Evolutionary conservation across 2,329 filamentous ascomycete species (phyloP), one percentile per base, ranked within the genome.

Genomic region (Rhynchosporium graminicola): DNA sequence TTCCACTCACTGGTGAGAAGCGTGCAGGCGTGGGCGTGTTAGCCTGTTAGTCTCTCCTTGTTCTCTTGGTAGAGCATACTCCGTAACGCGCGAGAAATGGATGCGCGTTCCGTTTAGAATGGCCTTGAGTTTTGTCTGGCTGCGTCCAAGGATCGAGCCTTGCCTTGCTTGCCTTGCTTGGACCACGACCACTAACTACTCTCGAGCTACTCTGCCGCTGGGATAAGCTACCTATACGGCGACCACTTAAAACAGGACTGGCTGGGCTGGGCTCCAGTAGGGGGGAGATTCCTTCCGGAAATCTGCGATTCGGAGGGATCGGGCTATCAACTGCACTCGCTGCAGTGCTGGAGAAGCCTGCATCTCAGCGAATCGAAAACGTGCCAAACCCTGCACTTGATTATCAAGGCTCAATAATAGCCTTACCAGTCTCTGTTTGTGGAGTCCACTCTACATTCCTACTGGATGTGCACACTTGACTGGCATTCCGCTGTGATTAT

Each of bases 91-190:
- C 64, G 60, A 63, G 63, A 65, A 65, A 69, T 68, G 65, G 63
- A 66, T 68, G 63, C 61, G 64, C 65, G 63, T 69, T 68, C 63
- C 64, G 65, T 67, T 62, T 65, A 62, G 60, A 65, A 66, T 60
- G 62, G 33, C 15, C 33, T 52, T 33, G 7, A 38, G 26, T 33
- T 50, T 47, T 57, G 59, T 31, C 33, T 50, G 56, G 60, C 50
- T 61, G 61, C n/a, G 26, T 6, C 15, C 15, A 12, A 47, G 3
- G 15, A 51, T 59, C 60, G 56, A 50, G 45, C 61, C 59, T 59
- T 63, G 65, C 62, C 63, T 64, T 57, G 60, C 63, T 62, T 65
- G 61, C 64, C 46, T 50, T 31, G 29, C 38, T 56, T 40, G 50
- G 13, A 52, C 20, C 38, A 52, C 50, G 50, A 33, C 50, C 50